Evolutionary conservation across 2,329 filamentous ascomycete genomes (phyloP), one percentile per base, ranked within the genome.

Genomic region (Pyricularia pennisetigena): DNA sequence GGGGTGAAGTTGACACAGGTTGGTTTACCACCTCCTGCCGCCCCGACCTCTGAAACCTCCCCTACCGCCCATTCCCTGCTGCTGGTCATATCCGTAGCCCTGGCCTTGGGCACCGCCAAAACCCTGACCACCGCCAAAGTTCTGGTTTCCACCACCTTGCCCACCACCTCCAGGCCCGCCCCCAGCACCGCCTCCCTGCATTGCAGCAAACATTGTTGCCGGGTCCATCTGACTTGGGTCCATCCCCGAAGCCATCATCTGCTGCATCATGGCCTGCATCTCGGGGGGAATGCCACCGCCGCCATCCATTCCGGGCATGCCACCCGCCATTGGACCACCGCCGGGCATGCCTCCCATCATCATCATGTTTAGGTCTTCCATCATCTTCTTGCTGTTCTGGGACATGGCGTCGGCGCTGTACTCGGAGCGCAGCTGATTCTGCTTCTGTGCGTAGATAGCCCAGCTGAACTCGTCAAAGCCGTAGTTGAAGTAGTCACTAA

Each of bases 381-480:
- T 86, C 85, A 90, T 91, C 82, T 94, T 97, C 79, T 96, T 94
- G 73, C 87, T 87, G 71, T 85, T 88, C 68, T 82, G 81, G 24
- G 86, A 84, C 67, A 89, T 84, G 62, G 83, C 82, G 62, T 89
- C 87, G 65, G 90, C 87, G 69, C 86, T 87, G 72, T 93, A 92
- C 73, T 94, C 92, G 72, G 87, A 87, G 23, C 91, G 87, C 74
- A 97, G 84, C 28, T 83, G 83, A 72, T 95, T 89, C 77, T 98
- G 95, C 75, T 97, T 96, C 69, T 93, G 83, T 35, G 94, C 93
- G 77, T 99, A 99, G 68, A 94, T 86, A 6, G 94, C 91, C 95
- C 95, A 99, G 0, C 94, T 97, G 79, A 97, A 98, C 79, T 98
- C 94, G 79, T 98, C 94, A 76, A 98, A 98, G 69, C 94, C 94